Evolutionary conservation across 768 basidiomycete species (phyloP), one percentile per base, ranked within the genome.

Genomic region (Nidularia pulvinata): DNA sequence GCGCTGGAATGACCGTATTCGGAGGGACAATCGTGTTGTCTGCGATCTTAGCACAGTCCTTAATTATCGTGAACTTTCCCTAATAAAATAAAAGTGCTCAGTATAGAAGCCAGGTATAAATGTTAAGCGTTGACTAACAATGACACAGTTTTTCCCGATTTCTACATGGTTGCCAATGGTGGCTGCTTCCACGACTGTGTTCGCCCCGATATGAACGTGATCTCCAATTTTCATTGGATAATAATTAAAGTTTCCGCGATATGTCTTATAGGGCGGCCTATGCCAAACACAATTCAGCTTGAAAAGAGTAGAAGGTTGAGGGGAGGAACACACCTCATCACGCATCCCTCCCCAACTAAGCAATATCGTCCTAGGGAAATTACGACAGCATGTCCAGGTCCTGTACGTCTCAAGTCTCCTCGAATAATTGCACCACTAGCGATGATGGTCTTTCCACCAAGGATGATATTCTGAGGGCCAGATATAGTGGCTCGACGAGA

Each of bases 171-270:
- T 93, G 3, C 97, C 96, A 48, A 98, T 95, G 2, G 88, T 89
- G 0, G 95, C 95, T 0, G 97, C 97, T 72, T 99, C 97, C 19
- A 99, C 82, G 50, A 98, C 85, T 43, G 82, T 84, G 58, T 84
- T 83, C n/a, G 89, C 84, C 13, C 95, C 96, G 45, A 99, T 92
- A 57, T 96, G 89, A 22, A 98, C 97, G 65, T 93, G 86, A 70
- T 98, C 95, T 2, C 93, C 93, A 7, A 99, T 86, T 67, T 95
- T 94, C 88, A 98, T 93, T 5, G 96, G 96, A 64, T 98, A 98
- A 71, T 95, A 98, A 65, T 98, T 97, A 78, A 93, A 93, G 57
- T 89, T 87, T 56, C 90, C 91, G 49, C 91, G 84, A 67, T 93
- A 94, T 0, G 91, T 93, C 70, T 93, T 93, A 68, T 93, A 91